Percentiles rank a stretch among this genome's conserved stretches.
These are phyloP conservation scores for Penicillium frequentans DNA, from an alignment of 2,329 filamentous ascomycete species.

Conservation along the genomic window DNA sequence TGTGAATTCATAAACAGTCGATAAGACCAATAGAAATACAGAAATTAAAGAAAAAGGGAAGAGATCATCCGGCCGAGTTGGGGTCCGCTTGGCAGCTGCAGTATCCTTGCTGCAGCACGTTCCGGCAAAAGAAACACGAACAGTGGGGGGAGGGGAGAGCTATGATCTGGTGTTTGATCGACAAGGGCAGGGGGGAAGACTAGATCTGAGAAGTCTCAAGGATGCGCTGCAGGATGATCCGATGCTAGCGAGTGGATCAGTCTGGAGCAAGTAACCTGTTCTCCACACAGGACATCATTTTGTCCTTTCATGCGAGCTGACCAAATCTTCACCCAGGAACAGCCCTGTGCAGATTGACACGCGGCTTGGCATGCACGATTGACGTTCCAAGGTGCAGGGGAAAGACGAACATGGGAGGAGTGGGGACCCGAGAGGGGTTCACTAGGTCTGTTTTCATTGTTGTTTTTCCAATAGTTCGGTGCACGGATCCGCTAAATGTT, in stretches of 20 bases:
- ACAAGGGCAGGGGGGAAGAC: neutral
- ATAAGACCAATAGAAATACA: neutral
- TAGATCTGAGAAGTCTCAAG: slow-evolving; percentile 21
- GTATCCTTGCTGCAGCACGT: slow-evolving; percentile 26
- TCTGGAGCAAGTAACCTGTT: slow-evolving; percentile 2
- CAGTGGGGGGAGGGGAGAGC: slow-evolving; percentile 12
- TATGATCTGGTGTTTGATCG: neutral
- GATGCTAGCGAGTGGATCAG: slow-evolving; percentile 19
- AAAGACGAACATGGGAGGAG: neutral
- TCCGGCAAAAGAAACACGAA: slow-evolving; percentile 11
- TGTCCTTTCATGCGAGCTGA: slow-evolving; percentile 1
- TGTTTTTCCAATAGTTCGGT: slow-evolving; percentile 22
- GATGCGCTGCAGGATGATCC: slow-evolving; percentile 20
- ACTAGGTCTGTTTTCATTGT: neutral
- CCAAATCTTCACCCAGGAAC: neutral
- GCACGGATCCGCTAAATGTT: slow-evolving; percentile 21
- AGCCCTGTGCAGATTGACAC: slow-evolving; percentile 6
- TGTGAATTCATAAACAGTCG: neutral
- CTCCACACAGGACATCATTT: slow-evolving; percentile 7
- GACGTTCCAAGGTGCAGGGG: slow-evolving; percentile 16
- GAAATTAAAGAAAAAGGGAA: slow-evolving; percentile 2
- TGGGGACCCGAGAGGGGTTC: neutral
- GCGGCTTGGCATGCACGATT: slow-evolving; percentile 18
- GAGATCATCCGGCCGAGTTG: slow-evolving; percentile 14
- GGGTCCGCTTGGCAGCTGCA: slow-evolving; percentile 9